Base-by-base conservation (phyloP, 768 basidiomycete species). In the Lactarius indigo region DNA sequence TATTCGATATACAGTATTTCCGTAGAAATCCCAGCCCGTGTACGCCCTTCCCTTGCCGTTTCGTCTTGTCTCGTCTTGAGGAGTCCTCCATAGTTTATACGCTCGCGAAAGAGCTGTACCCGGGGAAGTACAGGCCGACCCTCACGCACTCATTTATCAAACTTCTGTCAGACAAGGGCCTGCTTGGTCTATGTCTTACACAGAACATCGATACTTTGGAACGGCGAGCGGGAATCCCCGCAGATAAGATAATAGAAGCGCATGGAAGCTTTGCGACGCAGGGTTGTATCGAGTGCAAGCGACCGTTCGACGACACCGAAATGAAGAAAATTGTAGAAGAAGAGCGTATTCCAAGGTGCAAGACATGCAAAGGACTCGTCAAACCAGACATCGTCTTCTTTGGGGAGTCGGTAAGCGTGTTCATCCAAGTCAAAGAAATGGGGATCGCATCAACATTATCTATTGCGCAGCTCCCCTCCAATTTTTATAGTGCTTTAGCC, bases 341-440 rank as follows among this genome's bases (percentile, higher is more conserved):
- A n/a, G 87, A 87, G 50, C 75, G 84, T 67, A 86, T 92, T 17
- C 87, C 94, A 6, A 81, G 78, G 57, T 98, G 96, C 74, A 73
- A 80, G 39, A 63, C 72, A 26, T 94, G 94, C 69, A 79, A 78
- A 1, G 93, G 92, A 0, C 79, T 92, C 44, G 87, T 95, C 18
- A 94, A 96, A 76, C 94, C 94, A n/a, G 91, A 96, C 72, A 96
- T 96, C 52, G 92, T 96, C 15, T 96, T 96, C 78, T 96, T 96
- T 72, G 94, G 95, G 28, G 91, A 94, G 77, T 73, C 82, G 42
- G 88, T 90, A 73, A 37, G 87, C 78, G 20, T 28, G n/a, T 17
- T 64, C 20, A 0, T 26, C 50, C 26, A 15, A 26, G 26, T 13
- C 42, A 20, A n/a, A 28, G 20, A 20, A 30, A 2, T 17, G 18